Evolutionary conservation across 345 rosid genomes (phyloP).

Genomic region (Boechera stricta): DNA sequence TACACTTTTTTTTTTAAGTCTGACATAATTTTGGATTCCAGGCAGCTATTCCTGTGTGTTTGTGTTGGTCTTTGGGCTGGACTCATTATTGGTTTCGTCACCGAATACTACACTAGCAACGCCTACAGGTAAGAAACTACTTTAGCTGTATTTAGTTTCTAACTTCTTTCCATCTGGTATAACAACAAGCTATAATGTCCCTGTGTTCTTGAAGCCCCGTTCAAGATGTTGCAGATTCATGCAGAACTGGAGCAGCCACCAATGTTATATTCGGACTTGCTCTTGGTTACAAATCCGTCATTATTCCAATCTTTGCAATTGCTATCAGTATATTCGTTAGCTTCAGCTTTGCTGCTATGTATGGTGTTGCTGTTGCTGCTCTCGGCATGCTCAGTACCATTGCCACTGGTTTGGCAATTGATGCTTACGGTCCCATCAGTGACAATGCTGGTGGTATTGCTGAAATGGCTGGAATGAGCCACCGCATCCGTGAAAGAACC

Average conservation of each 20-base stretch:
- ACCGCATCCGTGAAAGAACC: slow-evolving; percentile 70
- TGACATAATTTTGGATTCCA: slow-evolving; percentile 43
- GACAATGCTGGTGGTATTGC: slow-evolving; percentile 89
- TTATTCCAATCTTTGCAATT: slow-evolving; percentile 83
- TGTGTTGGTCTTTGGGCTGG: slow-evolving; percentile 81
- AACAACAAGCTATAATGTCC: background rate
- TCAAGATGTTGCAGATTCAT: slow-evolving; percentile 97
- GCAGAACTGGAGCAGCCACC: slow-evolving; percentile 91
- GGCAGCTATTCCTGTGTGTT: slow-evolving; percentile 73
- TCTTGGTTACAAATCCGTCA: slow-evolving; percentile 85
- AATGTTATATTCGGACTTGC: slow-evolving; percentile 90
- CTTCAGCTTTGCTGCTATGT: slow-evolving; percentile 85
- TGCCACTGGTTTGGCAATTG: slow-evolving; percentile 81
- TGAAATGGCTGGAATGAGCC: slow-evolving; percentile 91
- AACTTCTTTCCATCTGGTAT: background rate
- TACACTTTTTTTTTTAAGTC: background rate
- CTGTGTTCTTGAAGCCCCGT: slow-evolving; percentile 70
- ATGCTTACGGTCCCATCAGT: slow-evolving; percentile 83
- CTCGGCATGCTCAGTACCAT: slow-evolving; percentile 85
- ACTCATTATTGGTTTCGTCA: slow-evolving; percentile 69
- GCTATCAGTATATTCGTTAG: slow-evolving; percentile 74
- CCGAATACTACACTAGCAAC: slow-evolving; percentile 74
- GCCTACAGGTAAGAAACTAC: slow-evolving; percentile 63
- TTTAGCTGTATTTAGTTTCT: background rate
- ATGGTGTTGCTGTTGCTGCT: slow-evolving; percentile 85